These are phyloP conservation scores for Yamadazyma diospyri DNA, from an alignment of 1,139 yeast genomes.

Conservation along the genomic window DNA sequence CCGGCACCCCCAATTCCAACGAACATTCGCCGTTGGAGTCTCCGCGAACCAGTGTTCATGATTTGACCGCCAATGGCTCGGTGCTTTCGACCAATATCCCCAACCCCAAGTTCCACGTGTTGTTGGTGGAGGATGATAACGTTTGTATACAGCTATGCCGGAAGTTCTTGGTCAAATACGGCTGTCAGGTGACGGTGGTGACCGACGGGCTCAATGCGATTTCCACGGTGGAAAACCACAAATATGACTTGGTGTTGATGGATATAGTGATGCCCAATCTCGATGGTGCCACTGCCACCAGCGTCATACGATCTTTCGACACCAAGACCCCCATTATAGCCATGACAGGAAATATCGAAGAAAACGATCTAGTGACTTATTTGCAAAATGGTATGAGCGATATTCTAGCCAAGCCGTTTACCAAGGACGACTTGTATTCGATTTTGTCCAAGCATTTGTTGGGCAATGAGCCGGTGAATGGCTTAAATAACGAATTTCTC, in stretches of 20 bases:
- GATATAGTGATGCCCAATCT: constrained; percentile 93
- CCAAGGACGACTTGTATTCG: constrained; percentile 75
- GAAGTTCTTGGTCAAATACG: constrained; percentile 78
- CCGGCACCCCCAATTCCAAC: constrained; percentile 12
- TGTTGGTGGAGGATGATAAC: constrained; percentile 83
- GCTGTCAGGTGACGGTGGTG: constrained; percentile 89
- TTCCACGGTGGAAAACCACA: constrained; percentile 67
- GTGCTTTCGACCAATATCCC: constrained; percentile 31
- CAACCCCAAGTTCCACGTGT: constrained; percentile 59
- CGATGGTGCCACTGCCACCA: constrained; percentile 92
- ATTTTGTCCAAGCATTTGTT: constrained; percentile 68
- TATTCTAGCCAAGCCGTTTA: constrained; percentile 87
- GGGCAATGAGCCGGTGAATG: constrained; percentile 11
- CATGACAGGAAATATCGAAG: constrained; percentile 88
- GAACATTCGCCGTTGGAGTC: constrained; percentile 19
- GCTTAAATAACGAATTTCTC: constrained; percentile 5
- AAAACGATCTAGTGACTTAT: constrained; percentile 75
- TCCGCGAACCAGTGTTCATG: constrained; percentile 9
- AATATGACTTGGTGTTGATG: constrained; percentile 84
- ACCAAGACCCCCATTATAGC: constrained; percentile 86
- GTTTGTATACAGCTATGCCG: constrained; percentile 77
- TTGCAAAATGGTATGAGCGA: constrained; percentile 89
- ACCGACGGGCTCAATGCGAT: constrained; percentile 92
- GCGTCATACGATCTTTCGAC: constrained; percentile 79
- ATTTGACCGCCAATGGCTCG: constrained; percentile 8